Conservation (phyloP, 192 early-diverging fungal genomes). For the Geosiphon pyriformis region DNA sequence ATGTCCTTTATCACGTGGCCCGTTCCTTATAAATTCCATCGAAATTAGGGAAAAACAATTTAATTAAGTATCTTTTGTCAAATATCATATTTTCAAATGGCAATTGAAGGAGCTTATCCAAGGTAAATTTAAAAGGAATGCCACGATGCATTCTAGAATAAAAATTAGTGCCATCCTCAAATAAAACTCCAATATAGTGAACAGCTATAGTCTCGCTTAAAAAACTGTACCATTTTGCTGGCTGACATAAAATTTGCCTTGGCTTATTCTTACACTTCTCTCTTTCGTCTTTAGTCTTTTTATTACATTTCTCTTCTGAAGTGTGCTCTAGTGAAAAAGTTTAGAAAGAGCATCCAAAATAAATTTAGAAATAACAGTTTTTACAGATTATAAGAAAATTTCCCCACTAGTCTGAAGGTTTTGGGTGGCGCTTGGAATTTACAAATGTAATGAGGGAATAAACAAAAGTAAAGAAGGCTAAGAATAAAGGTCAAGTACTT, state of each 20-base stretch:
- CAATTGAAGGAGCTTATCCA: conserved; percentile 40
- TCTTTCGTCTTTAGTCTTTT: conserved; percentile 14
- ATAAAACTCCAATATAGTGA: conserved; percentile 72
- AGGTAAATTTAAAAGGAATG: conserved; percentile 63
- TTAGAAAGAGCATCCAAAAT: not conserved
- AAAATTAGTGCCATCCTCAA: conserved; percentile 61
- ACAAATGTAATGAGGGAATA: conserved; percentile 3
- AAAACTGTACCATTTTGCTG: not conserved
- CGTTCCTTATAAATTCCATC: conserved; percentile 18
- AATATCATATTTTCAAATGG: not conserved
- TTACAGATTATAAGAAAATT: no score
- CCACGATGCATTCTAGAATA: conserved; percentile 63
- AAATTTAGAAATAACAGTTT: no score
- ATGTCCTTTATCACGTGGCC: conserved; percentile 69
- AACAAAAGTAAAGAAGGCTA: no score
- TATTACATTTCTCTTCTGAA: conserved; percentile 10
- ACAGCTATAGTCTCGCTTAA: conserved; percentile 60
- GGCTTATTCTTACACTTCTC: not conserved
- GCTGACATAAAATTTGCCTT: not conserved
- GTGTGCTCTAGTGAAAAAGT: not conserved
- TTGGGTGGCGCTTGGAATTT: conserved; percentile 7
- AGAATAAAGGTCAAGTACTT: no score
- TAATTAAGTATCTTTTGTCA: not conserved
- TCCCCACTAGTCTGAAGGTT: conserved; percentile 15
- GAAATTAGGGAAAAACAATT: not conserved